Conservation (phyloP, 805 yeast genomes). For the Hanseniaspora hatyaiensis region DNA sequence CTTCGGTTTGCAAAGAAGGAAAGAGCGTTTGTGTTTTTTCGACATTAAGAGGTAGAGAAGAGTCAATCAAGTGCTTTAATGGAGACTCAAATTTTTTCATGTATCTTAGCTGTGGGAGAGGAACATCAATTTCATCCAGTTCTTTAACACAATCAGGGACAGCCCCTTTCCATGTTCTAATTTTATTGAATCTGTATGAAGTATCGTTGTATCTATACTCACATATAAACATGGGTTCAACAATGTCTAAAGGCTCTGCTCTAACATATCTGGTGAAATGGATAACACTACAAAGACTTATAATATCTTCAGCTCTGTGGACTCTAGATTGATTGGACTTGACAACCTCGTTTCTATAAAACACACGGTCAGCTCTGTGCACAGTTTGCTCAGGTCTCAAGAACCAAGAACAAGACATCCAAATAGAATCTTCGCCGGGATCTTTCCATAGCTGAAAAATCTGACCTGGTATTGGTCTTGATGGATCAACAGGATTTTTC, state of each 20-base stretch:
- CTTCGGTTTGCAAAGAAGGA: slow-evolving; percentile 55
- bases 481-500: slow-evolving; percentile 74
- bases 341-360: slow-evolving; percentile 88
- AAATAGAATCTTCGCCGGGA: slow-evolving; percentile 63
- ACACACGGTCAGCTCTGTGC: slow-evolving; percentile 78
- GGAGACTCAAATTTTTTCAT: slow-evolving; percentile 76
- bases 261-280: slow-evolving; percentile 89
- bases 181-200: slow-evolving; percentile 82
- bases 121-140: slow-evolving; percentile 64
- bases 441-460: slow-evolving; percentile 84
- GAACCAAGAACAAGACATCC: slow-evolving; percentile 95
- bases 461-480: slow-evolving; percentile 88
- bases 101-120: slow-evolving; percentile 55
- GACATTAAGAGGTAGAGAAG: slow-evolving; percentile 54
- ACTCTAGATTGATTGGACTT: slow-evolving; percentile 95
- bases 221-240: slow-evolving; percentile 82
- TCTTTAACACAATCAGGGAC: slow-evolving; percentile 92
- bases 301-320: slow-evolving; percentile 75
- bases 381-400: slow-evolving; percentile 96
- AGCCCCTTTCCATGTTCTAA: slow-evolving; percentile 97
- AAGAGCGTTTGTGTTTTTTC: slow-evolving; percentile 73
- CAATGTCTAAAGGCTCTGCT: slow-evolving; percentile 77
- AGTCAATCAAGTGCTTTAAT: slow-evolving; percentile 60
- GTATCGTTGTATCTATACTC: slow-evolving; percentile 88
- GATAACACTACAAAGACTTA: slow-evolving; percentile 89